phyloP scores from a whole-genome alignment of 1,139 yeast species.

The Suhomyces chickasaworum region DNA sequence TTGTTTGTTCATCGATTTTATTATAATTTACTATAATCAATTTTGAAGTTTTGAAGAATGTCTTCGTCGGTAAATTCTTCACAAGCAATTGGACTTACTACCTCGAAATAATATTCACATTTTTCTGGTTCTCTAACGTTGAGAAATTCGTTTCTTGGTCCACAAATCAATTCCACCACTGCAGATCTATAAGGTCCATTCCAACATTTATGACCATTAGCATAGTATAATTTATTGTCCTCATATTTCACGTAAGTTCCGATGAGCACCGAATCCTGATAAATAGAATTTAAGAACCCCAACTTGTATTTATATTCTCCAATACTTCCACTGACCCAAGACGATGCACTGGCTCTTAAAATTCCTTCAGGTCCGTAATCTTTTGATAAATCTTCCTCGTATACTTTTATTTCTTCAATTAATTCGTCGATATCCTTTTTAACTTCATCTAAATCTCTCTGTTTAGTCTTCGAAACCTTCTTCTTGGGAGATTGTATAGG shows the following conservation, averaged over 20 bases:
- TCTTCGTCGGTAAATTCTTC: slow-evolving; percentile 35
- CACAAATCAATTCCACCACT: slow-evolving; percentile 66
- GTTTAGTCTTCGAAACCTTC: not conserved
- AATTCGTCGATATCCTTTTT: slow-evolving; percentile 20
- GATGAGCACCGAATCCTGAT: slow-evolving; percentile 61
- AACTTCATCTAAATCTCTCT: slow-evolving; percentile 19
- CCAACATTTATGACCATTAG: slow-evolving; percentile 87
- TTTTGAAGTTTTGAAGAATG: slow-evolving; percentile 27
- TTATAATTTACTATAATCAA: slow-evolving; percentile 27
- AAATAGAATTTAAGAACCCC: slow-evolving; percentile 57
- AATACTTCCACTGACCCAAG: slow-evolving; percentile 49
- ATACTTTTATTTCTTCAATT: slow-evolving; percentile 20
- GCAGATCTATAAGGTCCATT: slow-evolving; percentile 88
- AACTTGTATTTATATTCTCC: slow-evolving; percentile 75
- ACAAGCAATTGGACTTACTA: slow-evolving; percentile 76
- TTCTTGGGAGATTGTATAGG: slow-evolving; percentile 1
- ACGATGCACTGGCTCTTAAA: slow-evolving; percentile 56
- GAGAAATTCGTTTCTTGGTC: slow-evolving; percentile 53
- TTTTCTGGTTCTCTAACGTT: slow-evolving; percentile 86
- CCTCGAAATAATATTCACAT: slow-evolving; percentile 71
- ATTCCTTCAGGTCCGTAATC: slow-evolving; percentile 68
- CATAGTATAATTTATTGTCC: slow-evolving; percentile 44
- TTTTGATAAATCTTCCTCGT: slow-evolving; percentile 44
- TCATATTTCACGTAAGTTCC: slow-evolving; percentile 51
- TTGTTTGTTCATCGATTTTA: no score